These are phyloP conservation scores for Coemansia sp. DNA, from an alignment of 192 early-diverging fungal genomes.

Conservation along the genomic window DNA sequence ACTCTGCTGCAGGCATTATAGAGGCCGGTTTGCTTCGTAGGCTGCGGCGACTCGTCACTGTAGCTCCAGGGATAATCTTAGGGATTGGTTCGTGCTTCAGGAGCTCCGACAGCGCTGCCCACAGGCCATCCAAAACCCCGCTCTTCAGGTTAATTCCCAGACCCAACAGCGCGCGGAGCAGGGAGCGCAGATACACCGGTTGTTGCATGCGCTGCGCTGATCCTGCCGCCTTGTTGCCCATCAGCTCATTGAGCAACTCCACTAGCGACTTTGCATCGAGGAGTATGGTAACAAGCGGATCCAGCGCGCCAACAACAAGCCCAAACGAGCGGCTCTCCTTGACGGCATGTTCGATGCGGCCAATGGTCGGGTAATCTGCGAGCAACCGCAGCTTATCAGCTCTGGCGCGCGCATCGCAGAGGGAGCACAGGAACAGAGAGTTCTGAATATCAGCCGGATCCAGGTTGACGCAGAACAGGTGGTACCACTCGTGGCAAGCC, in stretches of 20 bases:
- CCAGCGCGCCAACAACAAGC: constrained; percentile 56
- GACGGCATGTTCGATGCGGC: constrained; percentile 46
- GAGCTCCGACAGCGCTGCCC: constrained; percentile 23
- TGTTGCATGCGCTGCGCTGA: neutral
- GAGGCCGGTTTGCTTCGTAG: neutral
- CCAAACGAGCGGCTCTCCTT: constrained; percentile 46
- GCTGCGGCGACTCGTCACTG: neutral
- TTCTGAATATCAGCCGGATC: constrained; percentile 49
- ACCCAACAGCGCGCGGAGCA: constrained; percentile 39
- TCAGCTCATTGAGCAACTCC: neutral
- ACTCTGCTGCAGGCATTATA: neutral
- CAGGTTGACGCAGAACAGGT: constrained; percentile 61
- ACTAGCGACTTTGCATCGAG: constrained; percentile 37
- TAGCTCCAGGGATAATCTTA: neutral
- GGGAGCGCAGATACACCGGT: constrained; percentile 19
- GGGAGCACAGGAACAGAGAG: constrained; percentile 61
- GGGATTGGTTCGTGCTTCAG: constrained; percentile 9
- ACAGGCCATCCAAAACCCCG: constrained; percentile 33
- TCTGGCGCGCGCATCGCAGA: constrained; percentile 51
- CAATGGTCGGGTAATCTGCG: constrained; percentile 31
- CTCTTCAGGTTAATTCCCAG: constrained; percentile 30
- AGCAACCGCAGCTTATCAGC: constrained; percentile 17
- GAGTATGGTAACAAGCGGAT: constrained; percentile 55
- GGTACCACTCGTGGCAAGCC: constrained; percentile 69
- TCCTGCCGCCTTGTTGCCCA: neutral